Evolutionary conservation across 345 rosid species (phyloP), one percentile per base, ranked within the genome.

Genomic region (Syzygium jambos): DNA sequence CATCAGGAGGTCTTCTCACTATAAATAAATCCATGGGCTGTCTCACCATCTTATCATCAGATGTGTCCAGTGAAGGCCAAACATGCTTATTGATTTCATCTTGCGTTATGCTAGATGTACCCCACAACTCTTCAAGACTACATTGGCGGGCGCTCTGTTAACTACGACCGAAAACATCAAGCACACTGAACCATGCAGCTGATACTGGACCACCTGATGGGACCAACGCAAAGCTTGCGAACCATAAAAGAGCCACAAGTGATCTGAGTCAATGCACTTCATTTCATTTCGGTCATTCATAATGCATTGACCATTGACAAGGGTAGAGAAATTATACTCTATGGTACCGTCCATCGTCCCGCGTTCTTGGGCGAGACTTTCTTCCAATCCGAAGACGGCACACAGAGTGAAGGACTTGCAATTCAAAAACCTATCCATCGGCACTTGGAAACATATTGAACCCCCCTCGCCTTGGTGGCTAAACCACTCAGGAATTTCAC

Each of bases 401-500:
- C 41, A 30, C 15, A 65, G 0, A 5, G 0, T 9, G 0, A 0
- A 65, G 41, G 78, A 29, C 0, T 30, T 30, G 78, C 41, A 65
- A 0, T 65, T 0, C 0, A 16, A 65, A 15, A 0, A 29, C 78
- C 41, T 29, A 29, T 30, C 41, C 22, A 0, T 7, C 0, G 41
- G 78, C 78, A 65, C 11, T 30, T 2, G 43, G 43, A 65, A 65
- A 8, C 78, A 65, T 65, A 65, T 65, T 16, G 78, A 29, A 30
- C 78, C 41, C 78, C 15, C 78, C 11, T 0, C 16, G 30, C 22
- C 30, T 65, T 3, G 78, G 30, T 29, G 3, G 43, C 43, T 65
- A 65, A 65, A 65, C 78, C 78, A 65, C 78, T 65, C 21, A 16
- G 78, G 43, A 65, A 65, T 65, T 30, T 30, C 43, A 65, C 78